phyloP scores from a whole-genome alignment of 108 stramenopile genomes.

The Cyclotella choctawhatcheeana region DNA sequence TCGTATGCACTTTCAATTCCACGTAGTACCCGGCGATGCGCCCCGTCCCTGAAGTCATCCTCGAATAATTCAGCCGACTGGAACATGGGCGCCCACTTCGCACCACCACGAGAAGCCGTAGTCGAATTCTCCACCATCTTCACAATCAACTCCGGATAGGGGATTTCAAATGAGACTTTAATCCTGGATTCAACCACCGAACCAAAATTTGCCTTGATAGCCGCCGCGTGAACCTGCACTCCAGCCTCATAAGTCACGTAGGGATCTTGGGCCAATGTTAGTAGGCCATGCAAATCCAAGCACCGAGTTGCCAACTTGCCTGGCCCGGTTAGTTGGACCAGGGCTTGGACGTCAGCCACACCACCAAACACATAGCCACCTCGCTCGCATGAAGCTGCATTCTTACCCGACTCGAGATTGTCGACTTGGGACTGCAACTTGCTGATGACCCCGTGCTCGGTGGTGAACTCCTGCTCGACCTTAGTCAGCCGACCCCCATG shows the following conservation, averaged over 20 bases:
- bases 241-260: not conserved
- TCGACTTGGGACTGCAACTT: not conserved
- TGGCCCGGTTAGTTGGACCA: not conserved
- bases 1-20: not conserved
- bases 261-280: constrained; percentile 7
- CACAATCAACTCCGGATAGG: constrained; percentile 1
- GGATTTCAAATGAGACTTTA: constrained; percentile 1
- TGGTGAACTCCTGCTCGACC: too few relatives aligned
- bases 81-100: not conserved
- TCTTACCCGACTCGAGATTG: not conserved
- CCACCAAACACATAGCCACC: not conserved
- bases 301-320: not conserved
- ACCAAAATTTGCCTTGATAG: constrained; percentile 2
- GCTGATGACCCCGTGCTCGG: not conserved
- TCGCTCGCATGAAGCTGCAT: not conserved
- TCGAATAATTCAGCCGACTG: not conserved
- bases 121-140: not conserved
- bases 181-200: not conserved
- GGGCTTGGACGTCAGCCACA: not conserved
- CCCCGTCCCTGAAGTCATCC: not conserved
- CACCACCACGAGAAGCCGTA: not conserved
- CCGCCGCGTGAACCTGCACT: constrained; percentile 7
- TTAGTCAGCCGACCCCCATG: too few relatives aligned
- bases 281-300: constrained; percentile 5
- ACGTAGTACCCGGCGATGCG: not conserved